Percentiles rank a stretch among this genome's conserved stretches.
Conservation (phyloP, 805 yeast genomes). For the Starmerella riodocensis region DNA sequence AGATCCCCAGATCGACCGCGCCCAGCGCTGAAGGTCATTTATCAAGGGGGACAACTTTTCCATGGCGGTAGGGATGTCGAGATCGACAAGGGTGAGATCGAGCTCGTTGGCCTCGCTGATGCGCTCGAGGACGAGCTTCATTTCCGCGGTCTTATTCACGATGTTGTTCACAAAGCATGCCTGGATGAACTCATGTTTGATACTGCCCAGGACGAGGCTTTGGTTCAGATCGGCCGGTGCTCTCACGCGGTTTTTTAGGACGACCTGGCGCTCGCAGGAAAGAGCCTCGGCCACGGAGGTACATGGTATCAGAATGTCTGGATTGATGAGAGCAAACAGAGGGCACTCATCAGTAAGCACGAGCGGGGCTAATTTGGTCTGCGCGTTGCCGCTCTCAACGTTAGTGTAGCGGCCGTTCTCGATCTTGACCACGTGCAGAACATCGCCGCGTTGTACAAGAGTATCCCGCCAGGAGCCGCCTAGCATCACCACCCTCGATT, state of each 20-base stretch:
- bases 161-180: slow-evolving; percentile 34
- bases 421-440: slow-evolving; percentile 23
- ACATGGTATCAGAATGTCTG: slow-evolving; percentile 70
- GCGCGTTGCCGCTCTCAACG: not conserved
- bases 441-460: slow-evolving; percentile 22
- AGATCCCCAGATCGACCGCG: slow-evolving; percentile 13
- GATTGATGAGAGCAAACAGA: slow-evolving; percentile 65
- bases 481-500: not conserved
- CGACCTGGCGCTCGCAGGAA: slow-evolving; percentile 58
- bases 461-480: slow-evolving; percentile 22
- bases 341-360: slow-evolving; percentile 42
- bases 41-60: slow-evolving; percentile 43
- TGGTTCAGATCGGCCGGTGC: slow-evolving; percentile 40
- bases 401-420: not conserved
- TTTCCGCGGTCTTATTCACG: slow-evolving; percentile 3
- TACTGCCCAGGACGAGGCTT: slow-evolving; percentile 67
- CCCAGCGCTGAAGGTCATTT: slow-evolving; percentile 26
- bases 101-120: slow-evolving; percentile 20
- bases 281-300: slow-evolving; percentile 69
- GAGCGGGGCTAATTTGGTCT: not conserved
- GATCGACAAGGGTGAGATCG: slow-evolving; percentile 42
- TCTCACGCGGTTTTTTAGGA: slow-evolving; percentile 43
- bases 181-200: slow-evolving; percentile 68
- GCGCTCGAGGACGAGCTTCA: slow-evolving; percentile 24
- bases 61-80: slow-evolving; percentile 39